Evolutionary conservation across 2,329 filamentous ascomycete genomes (phyloP).

Genomic region (Chaetomium sp.): DNA sequence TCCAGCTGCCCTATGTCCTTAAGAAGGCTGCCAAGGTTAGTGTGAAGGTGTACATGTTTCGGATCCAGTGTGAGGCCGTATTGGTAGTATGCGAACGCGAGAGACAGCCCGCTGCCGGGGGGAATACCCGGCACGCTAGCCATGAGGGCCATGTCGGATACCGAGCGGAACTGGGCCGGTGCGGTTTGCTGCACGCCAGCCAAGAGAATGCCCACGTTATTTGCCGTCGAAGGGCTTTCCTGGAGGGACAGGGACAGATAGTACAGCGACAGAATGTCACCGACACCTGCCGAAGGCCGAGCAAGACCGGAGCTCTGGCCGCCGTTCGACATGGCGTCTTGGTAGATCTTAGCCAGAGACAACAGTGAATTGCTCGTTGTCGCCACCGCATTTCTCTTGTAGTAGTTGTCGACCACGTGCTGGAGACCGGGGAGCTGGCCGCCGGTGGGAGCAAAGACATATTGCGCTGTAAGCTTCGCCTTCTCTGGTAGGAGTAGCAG

Average conservation of each 20-base stretch:
- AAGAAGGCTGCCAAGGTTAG: slow-evolving; percentile 87
- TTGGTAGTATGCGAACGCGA: slow-evolving; percentile 91
- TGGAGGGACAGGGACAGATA: slow-evolving; percentile 92
- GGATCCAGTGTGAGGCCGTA: slow-evolving; percentile 83
- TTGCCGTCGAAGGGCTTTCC: slow-evolving; percentile 93
- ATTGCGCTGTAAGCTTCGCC: slow-evolving; percentile 72
- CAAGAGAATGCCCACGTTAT: slow-evolving; percentile 96
- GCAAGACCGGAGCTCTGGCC: slow-evolving; percentile 48
- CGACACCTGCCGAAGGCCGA: slow-evolving; percentile 66
- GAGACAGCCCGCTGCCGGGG: slow-evolving; percentile 77
- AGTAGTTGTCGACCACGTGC: slow-evolving; percentile 62
- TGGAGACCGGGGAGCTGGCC: slow-evolving; percentile 71
- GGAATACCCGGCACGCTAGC: slow-evolving; percentile 65
- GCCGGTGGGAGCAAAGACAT: slow-evolving; percentile 72
- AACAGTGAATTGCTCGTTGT: slow-evolving; percentile 94
- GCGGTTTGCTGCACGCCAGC: slow-evolving; percentile 76
- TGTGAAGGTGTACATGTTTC: slow-evolving; percentile 91
- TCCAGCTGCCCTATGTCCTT: slow-evolving; percentile 95
- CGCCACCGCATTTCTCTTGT: slow-evolving; percentile 74
- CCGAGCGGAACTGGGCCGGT: slow-evolving; percentile 30
- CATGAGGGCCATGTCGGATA: slow-evolving; percentile 26
- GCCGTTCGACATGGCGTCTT: slow-evolving; percentile 84
- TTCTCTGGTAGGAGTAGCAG: slow-evolving; percentile 76
- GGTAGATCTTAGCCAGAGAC: slow-evolving; percentile 94
- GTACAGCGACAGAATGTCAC: slow-evolving; percentile 90